phyloP scores from a whole-genome alignment of 371 early-diverging fungal genomes.

The Mortierella sp. region DNA sequence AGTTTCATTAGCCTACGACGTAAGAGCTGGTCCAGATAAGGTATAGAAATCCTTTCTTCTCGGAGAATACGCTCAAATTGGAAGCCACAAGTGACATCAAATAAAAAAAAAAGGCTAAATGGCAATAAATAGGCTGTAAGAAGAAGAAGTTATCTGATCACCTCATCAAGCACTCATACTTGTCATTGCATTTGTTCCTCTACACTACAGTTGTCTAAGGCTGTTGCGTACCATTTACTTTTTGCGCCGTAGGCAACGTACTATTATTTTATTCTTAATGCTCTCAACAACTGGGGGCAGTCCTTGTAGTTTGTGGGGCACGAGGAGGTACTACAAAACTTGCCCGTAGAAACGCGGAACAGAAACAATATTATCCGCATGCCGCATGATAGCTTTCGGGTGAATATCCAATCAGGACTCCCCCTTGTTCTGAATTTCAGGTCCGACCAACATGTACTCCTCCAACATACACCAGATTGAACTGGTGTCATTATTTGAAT shows the following conservation, averaged over 20 bases:
- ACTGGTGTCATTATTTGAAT: no score
- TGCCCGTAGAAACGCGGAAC: no score
- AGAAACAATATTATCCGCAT: no score
- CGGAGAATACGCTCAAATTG: slow-evolving; percentile 5
- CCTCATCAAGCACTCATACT: slow-evolving; percentile 12
- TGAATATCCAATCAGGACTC: background rate
- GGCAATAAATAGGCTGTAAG: background rate
- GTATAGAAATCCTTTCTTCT: background rate
- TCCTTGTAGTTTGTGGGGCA: no score
- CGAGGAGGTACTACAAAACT: no score
- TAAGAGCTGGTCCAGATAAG: background rate
- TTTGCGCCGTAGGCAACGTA: no score
- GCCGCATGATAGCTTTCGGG: background rate
- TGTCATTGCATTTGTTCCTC: background rate
- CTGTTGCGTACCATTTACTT: no score
- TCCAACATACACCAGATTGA: no score
- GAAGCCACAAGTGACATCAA: background rate
- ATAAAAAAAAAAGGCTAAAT: slow-evolving; percentile 5
- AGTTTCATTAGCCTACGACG: background rate
- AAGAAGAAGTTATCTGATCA: background rate
- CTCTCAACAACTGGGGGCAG: background rate
- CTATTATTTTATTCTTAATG: background rate
- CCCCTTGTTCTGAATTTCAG: background rate
- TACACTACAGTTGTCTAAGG: no score
- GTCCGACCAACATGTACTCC: background rate